A percentile compares a stretch with the other conserved stretches of the same genome.
These are phyloP conservation scores for Metschnikowia arizonensis DNA, from an alignment of 805 yeast species.

Conservation along the genomic window DNA sequence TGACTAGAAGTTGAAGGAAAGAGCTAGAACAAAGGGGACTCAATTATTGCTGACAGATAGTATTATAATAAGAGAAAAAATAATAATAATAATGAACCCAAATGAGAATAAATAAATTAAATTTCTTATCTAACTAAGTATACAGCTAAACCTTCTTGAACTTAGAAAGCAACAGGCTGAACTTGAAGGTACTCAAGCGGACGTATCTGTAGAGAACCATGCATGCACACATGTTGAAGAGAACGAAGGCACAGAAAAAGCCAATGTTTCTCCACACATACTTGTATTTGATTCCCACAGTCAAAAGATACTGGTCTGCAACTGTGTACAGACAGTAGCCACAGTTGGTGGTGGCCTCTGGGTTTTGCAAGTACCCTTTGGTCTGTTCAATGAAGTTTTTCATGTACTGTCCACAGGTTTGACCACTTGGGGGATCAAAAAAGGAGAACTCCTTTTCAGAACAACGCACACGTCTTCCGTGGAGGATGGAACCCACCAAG, in stretches of 20 bases:
- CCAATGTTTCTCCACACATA: conserved; percentile 18
- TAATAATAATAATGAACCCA: no score
- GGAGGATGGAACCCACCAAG: conserved; percentile 43
- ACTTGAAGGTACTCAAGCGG: conserved; percentile 10
- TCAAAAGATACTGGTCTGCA: conserved; percentile 12
- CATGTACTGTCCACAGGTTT: conserved; percentile 16
- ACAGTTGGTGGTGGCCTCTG: conserved; percentile 12
- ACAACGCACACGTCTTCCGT: conserved; percentile 46
- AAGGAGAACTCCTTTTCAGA: conserved; percentile 43
- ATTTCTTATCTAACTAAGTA: no score
- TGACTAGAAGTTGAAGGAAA: no score
- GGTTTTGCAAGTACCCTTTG: conserved; percentile 12
- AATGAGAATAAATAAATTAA: background rate
- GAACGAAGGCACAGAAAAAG: conserved; percentile 11
- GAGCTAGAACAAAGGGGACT: no score
- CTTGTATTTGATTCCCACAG: conserved; percentile 10
- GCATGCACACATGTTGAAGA: conserved; percentile 15
- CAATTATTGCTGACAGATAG: no score
- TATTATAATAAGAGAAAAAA: no score
- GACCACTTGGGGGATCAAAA: conserved; percentile 45
- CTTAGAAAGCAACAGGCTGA: background rate
- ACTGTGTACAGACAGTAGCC: conserved; percentile 11
- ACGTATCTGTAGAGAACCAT: conserved; percentile 12
- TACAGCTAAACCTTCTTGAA: conserved; percentile 3
- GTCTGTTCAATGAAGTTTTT: conserved; percentile 7